Percentiles rank a stretch among this genome's conserved stretches.
Evolutionary conservation across 208 protist species (phyloP).

Genomic region (Trypanosoma lewisi): DNA sequence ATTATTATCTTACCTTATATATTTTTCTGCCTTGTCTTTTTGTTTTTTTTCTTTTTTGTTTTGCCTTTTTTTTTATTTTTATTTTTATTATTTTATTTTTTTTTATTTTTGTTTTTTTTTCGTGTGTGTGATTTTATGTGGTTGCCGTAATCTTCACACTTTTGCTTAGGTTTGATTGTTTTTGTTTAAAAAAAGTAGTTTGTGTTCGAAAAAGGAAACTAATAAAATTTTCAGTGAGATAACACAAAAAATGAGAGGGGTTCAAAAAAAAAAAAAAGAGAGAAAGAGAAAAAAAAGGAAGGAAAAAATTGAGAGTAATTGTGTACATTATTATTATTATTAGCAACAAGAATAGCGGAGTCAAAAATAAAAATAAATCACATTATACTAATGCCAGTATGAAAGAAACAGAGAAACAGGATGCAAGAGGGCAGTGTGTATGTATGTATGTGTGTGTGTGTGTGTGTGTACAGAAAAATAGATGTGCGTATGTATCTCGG

Average conservation of each 20-base stretch:
- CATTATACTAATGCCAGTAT: no score
- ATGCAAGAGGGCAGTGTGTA: neutral
- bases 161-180: slow-evolving; percentile 23
- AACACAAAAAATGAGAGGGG: no score
- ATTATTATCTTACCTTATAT: slow-evolving; percentile 3
- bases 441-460: neutral
- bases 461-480: no score
- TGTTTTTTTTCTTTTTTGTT: slow-evolving; percentile 26
- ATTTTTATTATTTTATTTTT: slow-evolving; percentile 17
- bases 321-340: no score
- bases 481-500: no score
- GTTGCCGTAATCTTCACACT: neutral
- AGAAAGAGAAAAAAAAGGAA: slow-evolving; percentile 13
- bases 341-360: slow-evolving; percentile 2
- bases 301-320: neutral
- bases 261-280: slow-evolving; percentile 9
- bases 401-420: slow-evolving; percentile 10
- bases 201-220: no score
- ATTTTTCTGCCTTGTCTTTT: slow-evolving; percentile 24
- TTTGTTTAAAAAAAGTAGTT: slow-evolving; percentile 25
- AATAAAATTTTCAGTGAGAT: no score
- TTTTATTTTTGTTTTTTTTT: slow-evolving; percentile 18
- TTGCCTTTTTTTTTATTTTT: slow-evolving; percentile 36
- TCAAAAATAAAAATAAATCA: no score
- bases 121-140: neutral